Evolutionary conservation across 805 yeast genomes (phyloP).

Genomic region (Debaryomyces tyrocola): DNA sequence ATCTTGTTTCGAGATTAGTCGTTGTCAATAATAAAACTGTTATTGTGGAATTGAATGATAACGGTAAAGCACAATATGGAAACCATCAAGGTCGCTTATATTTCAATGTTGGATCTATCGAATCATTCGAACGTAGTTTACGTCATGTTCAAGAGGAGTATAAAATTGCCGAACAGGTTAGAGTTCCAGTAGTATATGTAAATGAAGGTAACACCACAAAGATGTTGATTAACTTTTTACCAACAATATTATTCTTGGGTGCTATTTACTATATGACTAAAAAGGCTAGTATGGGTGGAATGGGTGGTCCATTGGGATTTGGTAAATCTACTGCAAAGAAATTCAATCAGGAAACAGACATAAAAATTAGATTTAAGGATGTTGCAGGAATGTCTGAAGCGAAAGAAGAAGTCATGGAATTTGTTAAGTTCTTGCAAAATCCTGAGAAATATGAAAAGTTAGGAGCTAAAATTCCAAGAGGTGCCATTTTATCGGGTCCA

Average conservation of each 20-base stretch:
- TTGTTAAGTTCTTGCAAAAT: conserved; percentile 87
- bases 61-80: conserved; percentile 51
- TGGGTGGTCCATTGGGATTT: conserved; percentile 78
- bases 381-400: conserved; percentile 99
- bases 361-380: conserved; percentile 84
- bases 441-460: conserved; percentile 87
- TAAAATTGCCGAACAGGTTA: conserved; percentile 57
- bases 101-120: conserved; percentile 88
- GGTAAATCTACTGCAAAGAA: conserved; percentile 90
- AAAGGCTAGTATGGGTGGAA: conserved; percentile 69
- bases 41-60: conserved; percentile 63
- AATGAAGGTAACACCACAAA: conserved; percentile 68
- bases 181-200: conserved; percentile 80
- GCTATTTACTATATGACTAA: conserved; percentile 83
- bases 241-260: conserved; percentile 86
- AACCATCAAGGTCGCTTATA: conserved; percentile 28
- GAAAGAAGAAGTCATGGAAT: conserved; percentile 96
- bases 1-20: conserved; percentile 68
- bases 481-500: conserved; percentile 96
- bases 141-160: conserved; percentile 73
- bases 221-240: conserved; percentile 70
- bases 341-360: conserved; percentile 89
- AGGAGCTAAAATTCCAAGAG: conserved; percentile 98
- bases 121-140: conserved; percentile 78
- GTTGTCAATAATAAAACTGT: conserved; percentile 80